Conservation (phyloP, 148 eudicot species). For the Fagopyrum homotropicum region DNA sequence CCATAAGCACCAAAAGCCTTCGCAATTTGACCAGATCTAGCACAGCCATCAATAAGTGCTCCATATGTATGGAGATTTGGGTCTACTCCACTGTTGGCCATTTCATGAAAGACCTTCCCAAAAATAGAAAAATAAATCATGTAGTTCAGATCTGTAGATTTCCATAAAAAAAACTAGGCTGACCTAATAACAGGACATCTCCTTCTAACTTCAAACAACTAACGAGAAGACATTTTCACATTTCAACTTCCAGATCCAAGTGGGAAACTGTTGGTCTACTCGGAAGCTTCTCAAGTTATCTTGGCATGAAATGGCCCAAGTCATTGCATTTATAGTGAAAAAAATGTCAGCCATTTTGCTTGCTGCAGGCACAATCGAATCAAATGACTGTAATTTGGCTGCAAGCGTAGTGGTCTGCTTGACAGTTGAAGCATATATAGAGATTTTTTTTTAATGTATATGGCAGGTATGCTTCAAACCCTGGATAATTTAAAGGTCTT, state of each 20-base stretch:
- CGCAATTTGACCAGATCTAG: constrained; percentile 91
- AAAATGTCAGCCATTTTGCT: background rate
- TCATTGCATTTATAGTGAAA: background rate
- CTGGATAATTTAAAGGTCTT: background rate
- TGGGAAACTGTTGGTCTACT: background rate
- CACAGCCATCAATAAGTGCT: constrained; percentile 97
- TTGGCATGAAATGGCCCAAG: background rate
- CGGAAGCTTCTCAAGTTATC: background rate
- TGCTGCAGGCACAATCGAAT: background rate
- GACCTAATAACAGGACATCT: background rate
- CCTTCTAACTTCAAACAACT: background rate
- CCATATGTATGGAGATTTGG: constrained; percentile 96
- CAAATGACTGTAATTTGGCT: background rate
- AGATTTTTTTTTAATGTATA: background rate
- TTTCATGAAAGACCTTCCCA: constrained; percentile 83
- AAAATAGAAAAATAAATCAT: constrained; percentile 11
- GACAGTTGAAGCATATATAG: background rate
- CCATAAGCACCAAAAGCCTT: constrained; percentile 99
- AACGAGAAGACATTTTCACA: background rate
- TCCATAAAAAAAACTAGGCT: background rate
- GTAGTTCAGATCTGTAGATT: background rate
- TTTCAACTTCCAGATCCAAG: background rate
- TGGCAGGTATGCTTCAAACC: background rate
- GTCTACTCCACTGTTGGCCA: constrained; percentile 76
- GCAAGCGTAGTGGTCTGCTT: background rate